Evolutionary conservation across 768 basidiomycete genomes (phyloP).

Genomic region (Amanita pallidorosea): DNA sequence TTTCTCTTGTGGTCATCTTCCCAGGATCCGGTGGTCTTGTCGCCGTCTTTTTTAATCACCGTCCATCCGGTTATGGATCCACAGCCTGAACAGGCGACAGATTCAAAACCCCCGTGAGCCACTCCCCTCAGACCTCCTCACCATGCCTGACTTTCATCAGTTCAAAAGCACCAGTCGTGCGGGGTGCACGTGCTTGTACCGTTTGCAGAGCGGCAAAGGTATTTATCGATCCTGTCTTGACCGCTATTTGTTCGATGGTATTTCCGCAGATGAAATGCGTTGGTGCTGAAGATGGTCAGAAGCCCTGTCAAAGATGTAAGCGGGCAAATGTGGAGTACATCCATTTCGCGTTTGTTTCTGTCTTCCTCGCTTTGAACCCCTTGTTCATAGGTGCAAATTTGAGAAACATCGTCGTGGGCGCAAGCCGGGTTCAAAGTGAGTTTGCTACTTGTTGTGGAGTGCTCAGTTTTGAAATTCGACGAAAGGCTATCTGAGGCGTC

Average conservation of each 20-base stretch:
- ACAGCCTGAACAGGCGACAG: slow-evolving; percentile 22
- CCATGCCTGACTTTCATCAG: slow-evolving; percentile 14
- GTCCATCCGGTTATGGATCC: slow-evolving; percentile 28
- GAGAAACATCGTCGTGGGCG: slow-evolving; percentile 85
- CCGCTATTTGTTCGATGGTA: slow-evolving; percentile 8
- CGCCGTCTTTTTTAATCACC: slow-evolving; percentile 28
- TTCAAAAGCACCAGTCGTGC: slow-evolving; percentile 36
- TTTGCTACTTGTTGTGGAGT: slow-evolving; percentile 9
- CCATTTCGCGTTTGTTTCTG: slow-evolving; percentile 7
- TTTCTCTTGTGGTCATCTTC: slow-evolving; percentile 6
- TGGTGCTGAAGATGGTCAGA: slow-evolving; percentile 76
- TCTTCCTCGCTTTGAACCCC: slow-evolving; percentile 9
- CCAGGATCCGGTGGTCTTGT: slow-evolving; percentile 8
- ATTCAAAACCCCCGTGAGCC: slow-evolving; percentile 23
- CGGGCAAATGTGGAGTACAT: slow-evolving; percentile 69
- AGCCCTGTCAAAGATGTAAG: slow-evolving; percentile 76
- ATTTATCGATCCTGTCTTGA: slow-evolving; percentile 8
- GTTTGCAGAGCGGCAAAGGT: slow-evolving; percentile 83
- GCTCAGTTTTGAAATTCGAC: slow-evolving; percentile 7
- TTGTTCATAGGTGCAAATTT: slow-evolving; percentile 54
- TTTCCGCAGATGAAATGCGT: slow-evolving; percentile 77
- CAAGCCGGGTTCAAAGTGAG: slow-evolving; percentile 84
- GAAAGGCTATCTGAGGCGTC: slow-evolving; percentile 76
- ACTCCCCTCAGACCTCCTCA: slow-evolving; percentile 6
- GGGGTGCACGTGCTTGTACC: slow-evolving; percentile 63